phyloP scores from a whole-genome alignment of 1,139 yeast genomes.

The Geotrichum candidum region DNA sequence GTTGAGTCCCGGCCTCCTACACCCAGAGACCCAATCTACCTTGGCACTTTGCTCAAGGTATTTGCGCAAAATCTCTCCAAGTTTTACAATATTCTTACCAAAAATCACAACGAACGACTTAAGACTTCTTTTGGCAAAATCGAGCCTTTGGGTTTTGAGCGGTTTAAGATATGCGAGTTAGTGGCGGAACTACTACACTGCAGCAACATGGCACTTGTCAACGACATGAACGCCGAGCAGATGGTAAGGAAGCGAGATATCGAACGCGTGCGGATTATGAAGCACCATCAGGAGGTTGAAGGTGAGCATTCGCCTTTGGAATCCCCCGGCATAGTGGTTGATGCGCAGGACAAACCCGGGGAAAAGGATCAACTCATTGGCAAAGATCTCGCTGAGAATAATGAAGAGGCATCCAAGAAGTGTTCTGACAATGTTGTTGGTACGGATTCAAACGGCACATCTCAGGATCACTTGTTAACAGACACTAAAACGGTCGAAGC shows the following conservation, averaged over 20 bases:
- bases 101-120: constrained; percentile 36
- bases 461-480: background rate
- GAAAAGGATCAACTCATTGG: background rate
- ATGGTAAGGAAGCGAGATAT: constrained; percentile 72
- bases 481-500: background rate
- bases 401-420: constrained; percentile 19
- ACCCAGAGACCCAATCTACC: constrained; percentile 88
- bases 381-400: constrained; percentile 24
- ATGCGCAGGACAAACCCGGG: background rate
- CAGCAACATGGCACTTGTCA: constrained; percentile 89
- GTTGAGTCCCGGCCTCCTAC: constrained; percentile 91
- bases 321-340: background rate
- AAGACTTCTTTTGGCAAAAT: constrained; percentile 68
- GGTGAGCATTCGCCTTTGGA: constrained; percentile 4
- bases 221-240: constrained; percentile 76
- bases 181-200: constrained; percentile 94
- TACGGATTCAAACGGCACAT: background rate
- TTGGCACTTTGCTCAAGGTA: constrained; percentile 77
- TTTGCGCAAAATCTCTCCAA: constrained; percentile 71
- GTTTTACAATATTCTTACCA: constrained; percentile 53
- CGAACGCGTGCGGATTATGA: constrained; percentile 48
- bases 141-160: constrained; percentile 91
- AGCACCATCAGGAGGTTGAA: constrained; percentile 17
- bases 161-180: constrained; percentile 90
- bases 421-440: constrained; percentile 7